Evolutionary conservation across 208 protist genomes (phyloP).

Genomic region (Herpetomonas samuelpessoai): DNA sequence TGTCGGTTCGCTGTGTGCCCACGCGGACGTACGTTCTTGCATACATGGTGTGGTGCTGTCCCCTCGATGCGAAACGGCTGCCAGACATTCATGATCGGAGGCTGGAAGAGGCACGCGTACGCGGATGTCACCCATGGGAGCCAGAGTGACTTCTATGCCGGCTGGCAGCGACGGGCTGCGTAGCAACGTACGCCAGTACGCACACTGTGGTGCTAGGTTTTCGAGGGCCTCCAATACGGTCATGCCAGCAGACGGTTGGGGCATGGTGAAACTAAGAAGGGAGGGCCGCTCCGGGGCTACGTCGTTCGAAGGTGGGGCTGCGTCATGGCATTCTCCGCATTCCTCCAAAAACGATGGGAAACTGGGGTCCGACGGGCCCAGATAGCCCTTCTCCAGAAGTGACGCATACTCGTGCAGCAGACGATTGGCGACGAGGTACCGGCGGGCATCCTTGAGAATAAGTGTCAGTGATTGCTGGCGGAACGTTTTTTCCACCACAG

Average conservation of each 20-base stretch:
- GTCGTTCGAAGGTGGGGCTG: no score
- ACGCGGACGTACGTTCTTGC: neutral
- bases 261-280: slow-evolving; percentile 50
- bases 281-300: slow-evolving; percentile 29
- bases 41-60: neutral
- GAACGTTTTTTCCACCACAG: neutral
- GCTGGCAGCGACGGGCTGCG: neutral
- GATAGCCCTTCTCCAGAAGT: slow-evolving; percentile 36
- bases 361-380: slow-evolving; percentile 36
- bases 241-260: slow-evolving; percentile 3
- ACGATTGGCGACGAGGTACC: slow-evolving; percentile 61
- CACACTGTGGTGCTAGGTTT: slow-evolving; percentile 54
- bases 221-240: slow-evolving; percentile 23
- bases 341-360: slow-evolving; percentile 79
- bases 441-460: slow-evolving; percentile 54
- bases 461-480: slow-evolving; percentile 17
- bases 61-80: neutral
- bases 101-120: slow-evolving; percentile 57
- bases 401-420: slow-evolving; percentile 60
- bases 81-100: slow-evolving; percentile 55
- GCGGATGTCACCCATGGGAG: slow-evolving; percentile 39
- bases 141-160: neutral
- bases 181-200: slow-evolving; percentile 77
- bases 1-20: no score
- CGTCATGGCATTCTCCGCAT: slow-evolving; percentile 76